Conservation (phyloP, 306 rosid genomes). For the Ammopiptanthus mongolicus region DNA sequence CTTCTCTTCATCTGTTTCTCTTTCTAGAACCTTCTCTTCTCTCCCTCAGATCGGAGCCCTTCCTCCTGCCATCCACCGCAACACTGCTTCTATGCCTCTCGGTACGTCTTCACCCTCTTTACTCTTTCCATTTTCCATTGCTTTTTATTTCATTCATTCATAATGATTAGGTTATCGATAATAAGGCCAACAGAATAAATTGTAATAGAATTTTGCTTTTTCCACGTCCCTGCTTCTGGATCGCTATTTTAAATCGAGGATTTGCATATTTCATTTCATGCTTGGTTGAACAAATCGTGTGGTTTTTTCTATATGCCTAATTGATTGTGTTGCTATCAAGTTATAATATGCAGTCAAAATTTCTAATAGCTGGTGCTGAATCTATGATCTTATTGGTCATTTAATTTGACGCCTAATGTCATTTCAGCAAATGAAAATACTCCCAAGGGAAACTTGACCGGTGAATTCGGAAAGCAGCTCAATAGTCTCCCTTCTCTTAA, state of each 20-base stretch:
- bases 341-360: no score
- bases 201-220: background rate
- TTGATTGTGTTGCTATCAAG: background rate
- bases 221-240: no score
- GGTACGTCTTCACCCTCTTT: background rate
- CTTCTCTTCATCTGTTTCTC: constrained; percentile 7
- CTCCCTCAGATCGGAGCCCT: constrained; percentile 32
- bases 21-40: constrained; percentile 48
- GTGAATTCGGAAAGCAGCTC: constrained; percentile 68
- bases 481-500: constrained; percentile 62
- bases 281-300: background rate
- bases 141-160: background rate
- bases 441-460: constrained; percentile 47
- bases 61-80: constrained; percentile 56
- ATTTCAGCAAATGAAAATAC: constrained; percentile 64
- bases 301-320: background rate
- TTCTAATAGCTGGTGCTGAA: background rate
- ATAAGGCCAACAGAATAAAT: background rate
- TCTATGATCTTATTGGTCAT: background rate
- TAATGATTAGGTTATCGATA: background rate
- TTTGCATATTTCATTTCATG: background rate
- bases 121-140: no score
- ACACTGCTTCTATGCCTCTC: constrained; percentile 45
- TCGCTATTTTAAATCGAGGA: background rate
- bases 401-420: background rate